Evolutionary conservation across 805 yeast genomes (phyloP), one percentile per base, ranked within the genome.

Genomic region (Metschnikowia henanensis): DNA sequence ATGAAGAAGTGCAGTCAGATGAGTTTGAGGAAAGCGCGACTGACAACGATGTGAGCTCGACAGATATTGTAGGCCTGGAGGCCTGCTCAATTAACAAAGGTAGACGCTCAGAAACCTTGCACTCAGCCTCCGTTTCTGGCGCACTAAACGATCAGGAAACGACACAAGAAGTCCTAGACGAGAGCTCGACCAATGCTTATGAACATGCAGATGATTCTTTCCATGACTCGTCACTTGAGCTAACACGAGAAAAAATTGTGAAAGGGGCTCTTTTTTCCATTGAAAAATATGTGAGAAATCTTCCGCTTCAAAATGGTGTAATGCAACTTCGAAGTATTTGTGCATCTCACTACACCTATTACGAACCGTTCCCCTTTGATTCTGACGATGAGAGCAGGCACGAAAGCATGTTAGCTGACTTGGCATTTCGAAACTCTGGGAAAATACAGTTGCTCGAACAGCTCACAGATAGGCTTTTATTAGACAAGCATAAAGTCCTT

Each of bases 321-420:
- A 88, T 91, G 88, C 97, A 91, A 62, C 70, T 91, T 39, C 73
- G 99, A 34, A 80, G 83, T 46, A 77, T 88, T 7, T 90, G 97
- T 53, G 84, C 89, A 57, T 84, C 97, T 0, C 96, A 97, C 0
- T 86, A 84, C 57, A 61, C 87, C 33, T 88, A 86, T 58, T 88
- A 83, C 64, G 84, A 81, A 50, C 98, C 98, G 0, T 87, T 66
- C 38, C 55, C 56, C 12, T 41, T 83, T 76, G 73, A 73, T 6
- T 72, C 68, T 33, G 76, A 72, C 3, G 42, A 46, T 6, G 45
- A 48, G 13, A 66, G 72, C 12, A 62, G 67, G 4, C 70, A 68
- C 35, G 54, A 69, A 15, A 62, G 64, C 4, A 21, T 43, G 17
- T 63, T 71, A 37, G 59, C 66, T 45, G 44, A 57, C 5, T 23